Evolutionary conservation across 1,139 yeast genomes (phyloP), one percentile per base, ranked within the genome.

Genomic region (Scheffersomyces cryptocercus): DNA sequence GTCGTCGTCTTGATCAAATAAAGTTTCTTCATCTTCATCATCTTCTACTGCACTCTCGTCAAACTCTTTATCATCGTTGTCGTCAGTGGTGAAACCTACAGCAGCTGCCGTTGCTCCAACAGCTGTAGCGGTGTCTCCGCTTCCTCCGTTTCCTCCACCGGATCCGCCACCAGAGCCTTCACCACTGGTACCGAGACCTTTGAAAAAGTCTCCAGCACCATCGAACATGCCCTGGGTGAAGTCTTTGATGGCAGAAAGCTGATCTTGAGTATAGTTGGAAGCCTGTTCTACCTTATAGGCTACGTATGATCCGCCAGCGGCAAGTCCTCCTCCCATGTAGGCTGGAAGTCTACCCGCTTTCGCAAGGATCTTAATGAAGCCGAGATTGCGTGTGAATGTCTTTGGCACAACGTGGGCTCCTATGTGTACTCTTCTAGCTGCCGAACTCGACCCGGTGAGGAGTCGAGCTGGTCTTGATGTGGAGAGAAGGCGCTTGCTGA

Each of bases 261-360:
- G 81, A 47, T 87, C 96, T 42, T 74, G 75, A 0, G 97, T 81
- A 54, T 78, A 88, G 35, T 64, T 73, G 0, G 89, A 77, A 0
- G 95, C 96, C 64, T 91, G 95, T 47, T 90, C 96, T 3, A 90
- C 87, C 62, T 93, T 91, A 62, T 90, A 90, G 28, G 91, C 89
- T 38, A 90, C 84, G 59, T 90, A 93, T 3, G 96, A 86, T 0
- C 97, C 96, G 3, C 96, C 96, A 7, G 97, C 98, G 1, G 96
- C 97, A 37, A 90, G 66, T 0, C 96, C 89, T 7, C 97, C 95
- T 1, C 97, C 97, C 1, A 88, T 68, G 51, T 88, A 88, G 0
- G 89, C 91, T 0, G 95, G 95, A 1, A 86, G 64, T 47, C 80
- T 79, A 3, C 81, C 75, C 2, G 70, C 70, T 37, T 67, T 54